A percentile compares a stretch with the other conserved stretches of the same genome.
Conservation (phyloP, 2,329 filamentous ascomycete genomes). For the Trichoderma brevicompactum region DNA sequence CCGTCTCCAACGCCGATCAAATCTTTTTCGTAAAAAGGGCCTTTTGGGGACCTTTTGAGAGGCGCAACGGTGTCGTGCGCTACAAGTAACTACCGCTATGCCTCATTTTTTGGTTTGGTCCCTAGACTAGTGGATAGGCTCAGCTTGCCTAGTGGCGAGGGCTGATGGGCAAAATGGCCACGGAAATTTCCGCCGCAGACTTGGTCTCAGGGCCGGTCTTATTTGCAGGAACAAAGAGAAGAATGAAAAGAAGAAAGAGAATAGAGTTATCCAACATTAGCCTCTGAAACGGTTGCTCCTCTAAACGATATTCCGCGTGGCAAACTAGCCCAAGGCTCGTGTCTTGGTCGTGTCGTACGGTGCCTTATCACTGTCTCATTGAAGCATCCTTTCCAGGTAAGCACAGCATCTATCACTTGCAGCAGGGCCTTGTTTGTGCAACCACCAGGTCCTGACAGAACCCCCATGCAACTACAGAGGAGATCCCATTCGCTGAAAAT, state of each 20-base stretch:
- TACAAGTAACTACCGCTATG: not conserved
- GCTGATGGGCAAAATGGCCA: no score
- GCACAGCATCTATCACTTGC: conserved; percentile 1
- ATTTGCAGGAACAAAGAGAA: not conserved
- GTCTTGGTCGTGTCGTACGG: no score
- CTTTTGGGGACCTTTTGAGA: conserved; percentile 15
- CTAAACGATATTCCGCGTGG: not conserved
- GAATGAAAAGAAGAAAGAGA: not conserved
- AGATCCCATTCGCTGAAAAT: not conserved
- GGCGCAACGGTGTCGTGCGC: not conserved
- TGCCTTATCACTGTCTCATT: not conserved
- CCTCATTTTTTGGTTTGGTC: not conserved
- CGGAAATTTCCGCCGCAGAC: not conserved
- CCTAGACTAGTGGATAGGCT: conserved; percentile 18
- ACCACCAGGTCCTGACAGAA: not conserved
- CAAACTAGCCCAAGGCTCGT: not conserved
- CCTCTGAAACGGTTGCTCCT: not conserved
- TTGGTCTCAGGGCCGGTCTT: no score
- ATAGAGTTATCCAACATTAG: not conserved
- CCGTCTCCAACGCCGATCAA: not conserved
- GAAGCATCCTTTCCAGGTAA: not conserved
- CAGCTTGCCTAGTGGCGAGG: not conserved
- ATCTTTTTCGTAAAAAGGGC: conserved; percentile 1
- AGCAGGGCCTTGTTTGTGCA: not conserved
- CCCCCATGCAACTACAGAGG: not conserved